Conservation (phyloP, 2,329 filamentous ascomycete species). For the Nothophoma quercina region DNA sequence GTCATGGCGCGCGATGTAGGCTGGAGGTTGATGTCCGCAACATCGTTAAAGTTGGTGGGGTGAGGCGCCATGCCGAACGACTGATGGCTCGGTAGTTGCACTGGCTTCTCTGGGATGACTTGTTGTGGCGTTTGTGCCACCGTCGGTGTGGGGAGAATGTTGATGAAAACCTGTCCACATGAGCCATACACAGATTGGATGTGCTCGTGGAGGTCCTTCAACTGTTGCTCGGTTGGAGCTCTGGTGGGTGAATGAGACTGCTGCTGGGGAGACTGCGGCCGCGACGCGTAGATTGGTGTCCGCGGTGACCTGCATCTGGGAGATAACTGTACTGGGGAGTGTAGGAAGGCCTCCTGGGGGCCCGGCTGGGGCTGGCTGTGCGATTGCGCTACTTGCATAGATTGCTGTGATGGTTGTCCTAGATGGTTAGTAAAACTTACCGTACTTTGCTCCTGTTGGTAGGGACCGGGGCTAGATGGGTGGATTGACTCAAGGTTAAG, state of each 20-base stretch:
- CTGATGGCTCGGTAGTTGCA: slow-evolving; percentile 50
- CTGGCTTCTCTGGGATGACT: slow-evolving; percentile 57
- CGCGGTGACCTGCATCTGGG: slow-evolving; percentile 44
- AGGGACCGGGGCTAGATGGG: slow-evolving; percentile 42
- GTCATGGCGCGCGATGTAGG: slow-evolving; percentile 49
- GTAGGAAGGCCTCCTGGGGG: slow-evolving; percentile 54
- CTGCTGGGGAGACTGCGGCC: slow-evolving; percentile 44
- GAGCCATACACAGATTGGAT: slow-evolving; percentile 54
- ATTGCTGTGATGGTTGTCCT: slow-evolving; percentile 74
- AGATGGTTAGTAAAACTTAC: slow-evolving; percentile 64
- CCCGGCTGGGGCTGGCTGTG: slow-evolving; percentile 84
- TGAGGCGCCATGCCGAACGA: slow-evolving; percentile 63
- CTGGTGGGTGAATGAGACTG: slow-evolving; percentile 43
- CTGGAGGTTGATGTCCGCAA: slow-evolving; percentile 56
- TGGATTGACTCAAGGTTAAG: slow-evolving; percentile 59
- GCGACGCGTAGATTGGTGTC: slow-evolving; percentile 44
- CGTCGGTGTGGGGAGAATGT: slow-evolving; percentile 61
- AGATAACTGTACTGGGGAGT: slow-evolving; percentile 49
- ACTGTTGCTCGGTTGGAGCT: slow-evolving; percentile 49
- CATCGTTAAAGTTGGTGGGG: slow-evolving; percentile 65
- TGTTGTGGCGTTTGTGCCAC: slow-evolving; percentile 57
- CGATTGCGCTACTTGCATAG: slow-evolving; percentile 89
- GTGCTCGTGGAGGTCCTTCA: slow-evolving; percentile 54
- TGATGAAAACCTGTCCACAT: slow-evolving; percentile 52
- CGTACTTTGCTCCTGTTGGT: slow-evolving; percentile 59